Conservation (phyloP, 441 rosid genomes). For the Euphorbia celastroides region DNA sequence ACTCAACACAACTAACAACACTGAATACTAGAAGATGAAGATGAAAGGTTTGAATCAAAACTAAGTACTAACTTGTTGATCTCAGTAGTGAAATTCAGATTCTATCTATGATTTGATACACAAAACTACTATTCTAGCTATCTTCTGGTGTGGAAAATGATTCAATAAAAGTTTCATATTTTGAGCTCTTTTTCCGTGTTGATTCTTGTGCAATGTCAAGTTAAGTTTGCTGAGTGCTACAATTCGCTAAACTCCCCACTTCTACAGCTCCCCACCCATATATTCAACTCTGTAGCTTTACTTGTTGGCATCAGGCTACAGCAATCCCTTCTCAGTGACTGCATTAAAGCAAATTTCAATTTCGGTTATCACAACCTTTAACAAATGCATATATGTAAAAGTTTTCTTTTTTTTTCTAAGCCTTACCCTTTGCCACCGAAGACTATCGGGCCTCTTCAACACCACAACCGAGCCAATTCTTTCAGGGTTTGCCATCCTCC, state of each 20-base stretch:
- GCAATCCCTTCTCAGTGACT: constrained; percentile 86
- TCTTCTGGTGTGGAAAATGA: not conserved
- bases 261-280: constrained; percentile 64
- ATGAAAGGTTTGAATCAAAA: too few species aligned
- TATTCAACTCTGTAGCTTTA: constrained; percentile 44
- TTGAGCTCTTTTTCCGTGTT: constrained; percentile 15
- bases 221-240: constrained; percentile 12
- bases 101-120: too few species aligned
- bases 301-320: constrained; percentile 65
- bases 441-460: constrained; percentile 58
- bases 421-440: constrained; percentile 64
- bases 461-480: constrained; percentile 47
- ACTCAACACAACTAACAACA: constrained; percentile 8
- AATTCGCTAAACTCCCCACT: constrained; percentile 61
- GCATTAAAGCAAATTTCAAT: constrained; percentile 26
- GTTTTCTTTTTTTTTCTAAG: too few species aligned
- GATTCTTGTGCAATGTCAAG: too few species aligned
- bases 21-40: not conserved
- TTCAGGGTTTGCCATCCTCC: constrained; percentile 66
- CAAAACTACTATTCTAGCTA: too few species aligned
- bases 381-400: not conserved
- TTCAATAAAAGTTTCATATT: constrained; percentile 1
- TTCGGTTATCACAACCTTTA: not conserved
- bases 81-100: too few species aligned
- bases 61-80: too few species aligned